Percentiles rank a stretch among this genome's conserved stretches.
These are phyloP conservation scores for Erythrophleum fordii DNA, from an alignment of 306 rosid genomes.

Conservation along the genomic window DNA sequence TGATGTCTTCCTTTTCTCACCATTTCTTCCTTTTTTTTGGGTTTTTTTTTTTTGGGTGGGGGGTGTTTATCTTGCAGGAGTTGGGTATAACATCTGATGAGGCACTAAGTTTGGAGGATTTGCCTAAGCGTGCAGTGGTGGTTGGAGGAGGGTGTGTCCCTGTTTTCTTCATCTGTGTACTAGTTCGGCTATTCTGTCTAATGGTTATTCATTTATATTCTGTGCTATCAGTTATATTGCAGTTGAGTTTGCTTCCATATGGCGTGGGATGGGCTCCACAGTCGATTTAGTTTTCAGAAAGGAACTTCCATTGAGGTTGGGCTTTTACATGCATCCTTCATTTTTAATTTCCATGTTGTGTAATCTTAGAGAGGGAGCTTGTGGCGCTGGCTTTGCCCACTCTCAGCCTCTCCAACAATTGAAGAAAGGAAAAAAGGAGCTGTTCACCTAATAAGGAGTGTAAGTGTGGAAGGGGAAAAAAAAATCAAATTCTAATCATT, in stretches of 20 bases:
- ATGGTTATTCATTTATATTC: slow-evolving; percentile 24
- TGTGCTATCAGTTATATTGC: slow-evolving; percentile 76
- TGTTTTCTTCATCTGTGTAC: slow-evolving; percentile 28
- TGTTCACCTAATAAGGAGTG: background rate
- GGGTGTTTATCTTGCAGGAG: slow-evolving; percentile 63
- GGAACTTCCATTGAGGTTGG: slow-evolving; percentile 93
- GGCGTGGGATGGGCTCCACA: slow-evolving; percentile 92
- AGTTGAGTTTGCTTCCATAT: slow-evolving; percentile 94
- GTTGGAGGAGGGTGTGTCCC: slow-evolving; percentile 90
- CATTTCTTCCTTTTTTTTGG: background rate
- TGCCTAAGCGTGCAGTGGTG: slow-evolving; percentile 83
- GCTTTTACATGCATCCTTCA: slow-evolving; percentile 11
- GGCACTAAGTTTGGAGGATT: slow-evolving; percentile 94
- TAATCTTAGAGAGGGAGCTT: slow-evolving; percentile 7
- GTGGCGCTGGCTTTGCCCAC: background rate
- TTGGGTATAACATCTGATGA: slow-evolving; percentile 92
- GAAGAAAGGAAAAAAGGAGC: background rate
- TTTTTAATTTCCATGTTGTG: slow-evolving; percentile 14
- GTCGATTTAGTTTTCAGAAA: slow-evolving; percentile 83
- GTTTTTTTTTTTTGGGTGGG: background rate
- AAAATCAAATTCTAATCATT: background rate
- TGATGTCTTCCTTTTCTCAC: slow-evolving; percentile 3
- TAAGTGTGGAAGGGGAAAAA: background rate
- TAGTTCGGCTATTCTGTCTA: slow-evolving; percentile 31
- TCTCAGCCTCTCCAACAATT: background rate